phyloP scores from a whole-genome alignment of 2,329 filamentous ascomycete genomes.

The Didymella exigua region DNA sequence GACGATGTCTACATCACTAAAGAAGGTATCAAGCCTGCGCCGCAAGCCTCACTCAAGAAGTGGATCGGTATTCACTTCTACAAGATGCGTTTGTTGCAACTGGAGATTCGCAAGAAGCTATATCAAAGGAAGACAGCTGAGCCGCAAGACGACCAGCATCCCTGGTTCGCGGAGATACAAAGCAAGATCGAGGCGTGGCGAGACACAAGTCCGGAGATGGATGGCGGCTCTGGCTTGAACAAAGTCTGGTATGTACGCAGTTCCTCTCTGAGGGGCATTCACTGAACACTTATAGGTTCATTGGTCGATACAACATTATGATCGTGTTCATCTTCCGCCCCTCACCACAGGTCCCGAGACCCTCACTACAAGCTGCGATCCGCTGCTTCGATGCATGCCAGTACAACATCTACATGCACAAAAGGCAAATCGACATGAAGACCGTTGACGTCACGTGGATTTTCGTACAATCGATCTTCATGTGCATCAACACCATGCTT shows the following conservation, averaged over 20 bases:
- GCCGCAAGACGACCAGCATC: constrained; percentile 78
- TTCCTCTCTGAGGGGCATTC: not conserved
- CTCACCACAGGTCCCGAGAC: constrained; percentile 88
- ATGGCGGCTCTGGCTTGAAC: constrained; percentile 72
- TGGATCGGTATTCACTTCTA: constrained; percentile 90
- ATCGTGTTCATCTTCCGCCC: constrained; percentile 86
- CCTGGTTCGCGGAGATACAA: constrained; percentile 85
- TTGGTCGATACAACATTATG: constrained; percentile 81
- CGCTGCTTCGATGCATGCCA: constrained; percentile 83
- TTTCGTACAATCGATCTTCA: constrained; percentile 86
- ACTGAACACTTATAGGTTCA: constrained; percentile 56
- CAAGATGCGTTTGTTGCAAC: constrained; percentile 85
- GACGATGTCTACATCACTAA: constrained; percentile 83
- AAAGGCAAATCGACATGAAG: constrained; percentile 75
- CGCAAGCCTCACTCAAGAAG: constrained; percentile 79
- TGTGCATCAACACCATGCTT: constrained; percentile 87
- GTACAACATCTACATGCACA: constrained; percentile 80
- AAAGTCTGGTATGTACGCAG: constrained; percentile 71
- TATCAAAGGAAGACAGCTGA: constrained; percentile 83
- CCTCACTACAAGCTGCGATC: constrained; percentile 76
- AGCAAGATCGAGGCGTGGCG: constrained; percentile 80
- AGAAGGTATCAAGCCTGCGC: constrained; percentile 71
- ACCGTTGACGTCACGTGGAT: constrained; percentile 92
- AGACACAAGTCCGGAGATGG: constrained; percentile 73
- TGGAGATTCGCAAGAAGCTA: constrained; percentile 82